Evolutionary conservation across 495 filamentous ascomycete genomes (phyloP).

Genomic region (Penicillium alfredii): DNA sequence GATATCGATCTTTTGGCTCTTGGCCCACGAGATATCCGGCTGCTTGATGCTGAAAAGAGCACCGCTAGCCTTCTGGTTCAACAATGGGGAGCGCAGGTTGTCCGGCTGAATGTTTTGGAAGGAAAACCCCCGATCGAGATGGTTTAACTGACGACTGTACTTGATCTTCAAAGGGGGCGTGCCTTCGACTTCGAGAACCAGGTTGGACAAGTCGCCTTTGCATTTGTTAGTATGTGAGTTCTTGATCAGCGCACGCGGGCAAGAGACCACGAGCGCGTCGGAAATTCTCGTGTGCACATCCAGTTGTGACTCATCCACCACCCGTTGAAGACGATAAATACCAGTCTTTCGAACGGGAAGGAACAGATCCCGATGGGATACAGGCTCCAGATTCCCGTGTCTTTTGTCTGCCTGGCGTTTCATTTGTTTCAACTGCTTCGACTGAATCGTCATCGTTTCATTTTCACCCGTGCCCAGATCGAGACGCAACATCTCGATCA

Average conservation of each 20-base stretch:
- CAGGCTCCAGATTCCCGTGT: constrained; percentile 41
- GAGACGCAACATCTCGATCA: constrained; percentile 76
- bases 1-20: constrained; percentile 64
- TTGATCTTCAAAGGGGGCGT: constrained; percentile 88
- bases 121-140: constrained; percentile 65
- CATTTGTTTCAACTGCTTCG: constrained; percentile 63
- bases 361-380: constrained; percentile 51
- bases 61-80: constrained; percentile 48
- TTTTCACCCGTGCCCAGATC: constrained; percentile 74
- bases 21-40: constrained; percentile 71
- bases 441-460: constrained; percentile 67
- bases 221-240: constrained; percentile 62
- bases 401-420: constrained; percentile 54
- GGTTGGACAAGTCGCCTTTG: constrained; percentile 76
- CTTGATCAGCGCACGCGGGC: constrained; percentile 70
- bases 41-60: constrained; percentile 47
- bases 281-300: constrained; percentile 73
- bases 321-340: constrained; percentile 73
- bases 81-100: constrained; percentile 69
- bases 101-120: constrained; percentile 91
- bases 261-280: constrained; percentile 73
- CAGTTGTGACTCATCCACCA: constrained; percentile 87
- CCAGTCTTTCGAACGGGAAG: constrained; percentile 74
- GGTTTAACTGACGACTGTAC: constrained; percentile 79
- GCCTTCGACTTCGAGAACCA: constrained; percentile 75